These are phyloP conservation scores for Auriscalpium orientale DNA, from an alignment of 768 basidiomycete species.

Conservation along the genomic window DNA sequence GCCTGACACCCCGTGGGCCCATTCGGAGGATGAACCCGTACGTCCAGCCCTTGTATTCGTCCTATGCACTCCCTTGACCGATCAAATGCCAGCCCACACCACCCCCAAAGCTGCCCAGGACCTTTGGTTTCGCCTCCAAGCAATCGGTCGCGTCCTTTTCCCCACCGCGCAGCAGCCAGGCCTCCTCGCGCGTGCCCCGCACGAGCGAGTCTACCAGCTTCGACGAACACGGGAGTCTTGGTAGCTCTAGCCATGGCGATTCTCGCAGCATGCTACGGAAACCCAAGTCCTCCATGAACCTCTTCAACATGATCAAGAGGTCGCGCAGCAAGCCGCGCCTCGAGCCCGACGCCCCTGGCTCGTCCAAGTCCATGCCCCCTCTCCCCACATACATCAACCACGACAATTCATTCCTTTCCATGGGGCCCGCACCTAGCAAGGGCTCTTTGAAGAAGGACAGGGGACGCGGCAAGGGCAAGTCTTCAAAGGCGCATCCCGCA, in stretches of 20 bases:
- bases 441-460: constrained; percentile 15
- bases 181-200: constrained; percentile 15
- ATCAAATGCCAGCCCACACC: constrained; percentile 31
- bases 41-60: background rate
- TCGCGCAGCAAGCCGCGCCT: constrained; percentile 33
- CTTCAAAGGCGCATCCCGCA: constrained; percentile 19
- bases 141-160: constrained; percentile 35
- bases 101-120: constrained; percentile 30
- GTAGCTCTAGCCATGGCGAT: constrained; percentile 26
- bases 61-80: background rate
- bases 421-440: constrained; percentile 14
- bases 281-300: constrained; percentile 39
- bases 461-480: constrained; percentile 27
- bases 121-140: constrained; percentile 34
- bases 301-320: constrained; percentile 32
- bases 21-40: constrained; percentile 15
- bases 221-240: constrained; percentile 22
- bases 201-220: constrained; percentile 23
- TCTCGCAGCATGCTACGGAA: constrained; percentile 33
- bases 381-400: constrained; percentile 6
- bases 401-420: constrained; percentile 18
- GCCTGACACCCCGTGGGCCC: constrained; percentile 11
- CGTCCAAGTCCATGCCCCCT: constrained; percentile 16
- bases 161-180: constrained; percentile 14
- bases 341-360: constrained; percentile 27